Conservation (phyloP, 2,329 filamentous ascomycete genomes). For the Incumbomyces delicatus region DNA sequence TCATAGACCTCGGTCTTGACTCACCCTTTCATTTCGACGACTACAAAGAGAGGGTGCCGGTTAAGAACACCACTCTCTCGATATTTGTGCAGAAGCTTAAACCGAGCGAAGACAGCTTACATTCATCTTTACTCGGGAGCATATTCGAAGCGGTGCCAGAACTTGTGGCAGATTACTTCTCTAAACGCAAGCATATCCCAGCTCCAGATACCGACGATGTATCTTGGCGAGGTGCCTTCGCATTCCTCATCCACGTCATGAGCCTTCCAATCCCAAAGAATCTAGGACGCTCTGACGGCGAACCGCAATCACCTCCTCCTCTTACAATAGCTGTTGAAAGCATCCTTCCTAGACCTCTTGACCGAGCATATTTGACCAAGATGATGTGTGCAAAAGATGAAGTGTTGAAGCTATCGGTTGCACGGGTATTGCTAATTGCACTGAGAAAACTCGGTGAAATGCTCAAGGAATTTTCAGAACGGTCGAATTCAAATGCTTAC, state of each 20-base stretch:
- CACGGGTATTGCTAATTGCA: constrained; percentile 66
- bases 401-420: constrained; percentile 73
- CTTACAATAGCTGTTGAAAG: constrained; percentile 72
- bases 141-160: constrained; percentile 79
- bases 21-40: constrained; percentile 60
- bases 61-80: constrained; percentile 70
- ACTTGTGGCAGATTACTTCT: constrained; percentile 78
- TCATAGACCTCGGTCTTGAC: constrained; percentile 57
- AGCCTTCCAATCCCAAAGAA: constrained; percentile 58
- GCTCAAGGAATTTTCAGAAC: constrained; percentile 50
- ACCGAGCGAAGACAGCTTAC: constrained; percentile 70
- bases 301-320: constrained; percentile 63
- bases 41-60: constrained; percentile 55
- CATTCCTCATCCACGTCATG: constrained; percentile 75
- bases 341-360: constrained; percentile 73
- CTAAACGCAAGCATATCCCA: constrained; percentile 66
- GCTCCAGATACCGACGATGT: constrained; percentile 87
- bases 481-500: constrained; percentile 33
- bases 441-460: constrained; percentile 66
- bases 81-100: constrained; percentile 69
- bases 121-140: constrained; percentile 69
- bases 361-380: constrained; percentile 65
- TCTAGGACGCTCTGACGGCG: constrained; percentile 27
- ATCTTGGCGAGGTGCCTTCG: constrained; percentile 89
- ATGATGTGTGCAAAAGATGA: constrained; percentile 71